A percentile compares a stretch with the other conserved stretches of the same genome.
These are phyloP conservation scores for Rhodamnia rubescens DNA, from an alignment of 345 rosid genomes.

Conservation along the genomic window DNA sequence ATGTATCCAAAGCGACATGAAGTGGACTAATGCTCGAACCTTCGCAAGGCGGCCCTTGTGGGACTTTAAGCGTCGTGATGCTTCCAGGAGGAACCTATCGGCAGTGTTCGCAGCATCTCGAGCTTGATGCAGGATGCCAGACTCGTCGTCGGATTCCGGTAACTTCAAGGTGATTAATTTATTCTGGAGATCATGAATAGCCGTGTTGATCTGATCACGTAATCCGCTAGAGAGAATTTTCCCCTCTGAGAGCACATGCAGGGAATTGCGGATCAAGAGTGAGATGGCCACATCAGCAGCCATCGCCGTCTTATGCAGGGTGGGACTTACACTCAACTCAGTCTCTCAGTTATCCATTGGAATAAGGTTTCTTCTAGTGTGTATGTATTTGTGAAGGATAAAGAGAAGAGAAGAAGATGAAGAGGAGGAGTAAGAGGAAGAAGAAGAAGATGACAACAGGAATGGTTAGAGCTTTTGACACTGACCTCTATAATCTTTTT, in stretches of 20 bases:
- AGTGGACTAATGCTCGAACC: background rate
- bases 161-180: background rate
- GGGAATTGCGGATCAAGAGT: background rate
- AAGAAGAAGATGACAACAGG: too few species aligned
- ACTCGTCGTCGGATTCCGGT: background rate
- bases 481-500: too few species aligned
- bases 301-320: background rate
- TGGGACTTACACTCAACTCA: background rate
- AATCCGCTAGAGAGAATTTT: background rate
- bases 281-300: background rate
- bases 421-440: too few species aligned
- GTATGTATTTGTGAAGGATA: background rate
- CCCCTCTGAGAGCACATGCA: background rate
- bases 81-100: background rate
- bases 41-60: background rate
- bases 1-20: background rate
- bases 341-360: background rate
- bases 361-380: background rate
- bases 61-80: background rate
- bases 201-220: background rate
- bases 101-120: rapidly evolving
- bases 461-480: too few species aligned
- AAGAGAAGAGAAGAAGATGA: too few species aligned
- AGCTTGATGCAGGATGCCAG: rapidly evolving
- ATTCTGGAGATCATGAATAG: background rate